Evolutionary conservation across 2,329 filamentous ascomycete genomes (phyloP).

Genomic region (Atkinsonella hypoxylon): DNA sequence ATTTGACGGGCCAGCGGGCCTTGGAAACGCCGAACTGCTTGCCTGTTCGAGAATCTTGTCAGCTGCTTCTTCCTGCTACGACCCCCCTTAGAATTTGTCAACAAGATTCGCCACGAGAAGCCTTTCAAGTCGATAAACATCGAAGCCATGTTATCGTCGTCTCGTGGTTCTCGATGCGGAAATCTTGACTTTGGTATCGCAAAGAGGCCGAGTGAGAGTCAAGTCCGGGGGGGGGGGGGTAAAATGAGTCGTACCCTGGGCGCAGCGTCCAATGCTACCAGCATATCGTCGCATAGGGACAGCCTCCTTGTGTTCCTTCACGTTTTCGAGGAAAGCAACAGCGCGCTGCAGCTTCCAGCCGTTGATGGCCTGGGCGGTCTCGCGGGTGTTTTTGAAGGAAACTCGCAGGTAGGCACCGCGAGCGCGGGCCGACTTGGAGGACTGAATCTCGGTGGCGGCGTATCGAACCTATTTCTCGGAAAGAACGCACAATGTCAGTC

Average conservation of each 20-base stretch:
- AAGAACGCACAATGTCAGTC: slow-evolving; percentile 14
- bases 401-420: slow-evolving; percentile 98
- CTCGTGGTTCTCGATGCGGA: not conserved
- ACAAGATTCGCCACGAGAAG: not conserved
- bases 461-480: slow-evolving; percentile 65
- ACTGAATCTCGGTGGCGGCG: slow-evolving; percentile 78
- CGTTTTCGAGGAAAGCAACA: slow-evolving; percentile 95
- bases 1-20: slow-evolving; percentile 99
- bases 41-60: slow-evolving; percentile 43
- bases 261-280: slow-evolving; percentile 86
- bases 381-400: slow-evolving; percentile 99
- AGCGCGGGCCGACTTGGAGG: slow-evolving; percentile 90
- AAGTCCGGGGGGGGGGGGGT: not conserved
- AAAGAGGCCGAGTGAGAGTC: not conserved
- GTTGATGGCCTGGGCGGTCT: slow-evolving; percentile 98
- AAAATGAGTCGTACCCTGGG: slow-evolving; percentile 73
- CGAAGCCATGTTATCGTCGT: not conserved
- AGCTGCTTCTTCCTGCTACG: slow-evolving; percentile 12
- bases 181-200: not conserved
- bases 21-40: slow-evolving; percentile 98
- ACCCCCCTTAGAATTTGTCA: not conserved
- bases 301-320: slow-evolving; percentile 92
- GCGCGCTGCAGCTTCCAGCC: slow-evolving; percentile 97
- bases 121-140: not conserved
- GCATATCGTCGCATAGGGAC: slow-evolving; percentile 97